Evolutionary conservation across 2,329 filamentous ascomycete species (phyloP), one percentile per base, ranked within the genome.

Genomic region (Scedosporium aurantiacum): DNA sequence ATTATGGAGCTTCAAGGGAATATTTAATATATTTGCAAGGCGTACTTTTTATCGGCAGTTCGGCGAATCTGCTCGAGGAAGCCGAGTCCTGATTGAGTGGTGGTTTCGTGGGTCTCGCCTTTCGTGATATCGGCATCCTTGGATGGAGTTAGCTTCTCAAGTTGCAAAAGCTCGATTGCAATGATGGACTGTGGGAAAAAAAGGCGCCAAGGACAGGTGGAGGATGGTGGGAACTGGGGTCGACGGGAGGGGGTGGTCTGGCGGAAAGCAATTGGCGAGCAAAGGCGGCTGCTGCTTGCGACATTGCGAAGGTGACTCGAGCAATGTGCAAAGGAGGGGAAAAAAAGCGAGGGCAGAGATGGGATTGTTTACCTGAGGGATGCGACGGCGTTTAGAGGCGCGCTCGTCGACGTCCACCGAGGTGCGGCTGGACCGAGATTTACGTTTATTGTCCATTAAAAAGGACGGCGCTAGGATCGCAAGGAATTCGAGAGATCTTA

Each of bases 1-100:
- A 61, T 52, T 57, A 12, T 10, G 41, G 6, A 45, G 41, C 7
- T 23, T 57, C 28, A 37, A 55, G n/a, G 60, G 45, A 60, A 54
- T n/a, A 41, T 21, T 47, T 41, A 50, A 59, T 52, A 25, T 54
- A 62, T 55, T 54, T 27, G 10, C 18, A 27, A 5, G 57, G 78
- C 82, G 69, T 80, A 93, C 90, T 82, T 89, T 76, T 95, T 95
- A 73, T 95, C 91, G 64, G 85, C 84, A 23, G 89, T 90, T 65
- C 83, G 81, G 67, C 86, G 86, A 69, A 96, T 83, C 69, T 87
- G 85, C 60, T 90, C 85, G 54, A 95, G 76, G 69, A 95, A 89
- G 66, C 81, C 82, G 67, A 90, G 75, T 43, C 91, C 91, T 68
- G 85, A 82, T 61, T 85, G 81, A 14, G 85, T 86, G 2, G 89